Conservation (phyloP, 2,329 filamentous ascomycete species). For the Periconia sp. region DNA sequence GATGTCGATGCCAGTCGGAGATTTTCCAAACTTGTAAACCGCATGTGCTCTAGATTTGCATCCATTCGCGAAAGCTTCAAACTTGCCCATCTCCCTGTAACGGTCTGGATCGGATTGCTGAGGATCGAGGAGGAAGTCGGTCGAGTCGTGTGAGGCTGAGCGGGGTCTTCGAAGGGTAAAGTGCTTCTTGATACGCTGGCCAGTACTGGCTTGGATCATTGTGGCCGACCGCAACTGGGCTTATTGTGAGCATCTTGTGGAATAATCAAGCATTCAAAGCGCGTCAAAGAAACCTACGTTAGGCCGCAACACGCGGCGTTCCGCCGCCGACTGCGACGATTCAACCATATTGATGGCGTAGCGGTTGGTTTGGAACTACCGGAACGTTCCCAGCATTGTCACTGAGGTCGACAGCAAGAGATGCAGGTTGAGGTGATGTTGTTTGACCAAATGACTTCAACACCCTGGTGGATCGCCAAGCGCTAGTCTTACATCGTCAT, state of each 20-base stretch:
- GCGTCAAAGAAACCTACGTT: slow-evolving; percentile 30
- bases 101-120: slow-evolving; percentile 30
- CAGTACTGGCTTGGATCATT: slow-evolving; percentile 82
- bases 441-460: background rate
- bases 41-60: slow-evolving; percentile 31
- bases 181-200: slow-evolving; percentile 77
- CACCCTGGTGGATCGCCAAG: background rate
- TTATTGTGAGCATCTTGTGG: slow-evolving; percentile 17
- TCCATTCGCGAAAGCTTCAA: slow-evolving; percentile 37
- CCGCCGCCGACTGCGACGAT: slow-evolving; percentile 30
- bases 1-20: slow-evolving; percentile 75
- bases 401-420: background rate
- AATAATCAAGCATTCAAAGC: background rate
- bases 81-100: slow-evolving; percentile 34
- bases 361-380: background rate
- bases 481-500: background rate
- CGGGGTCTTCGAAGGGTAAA: slow-evolving; percentile 67
- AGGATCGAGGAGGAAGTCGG: slow-evolving; percentile 44
- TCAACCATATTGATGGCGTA: slow-evolving; percentile 26
- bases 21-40: slow-evolving; percentile 64
- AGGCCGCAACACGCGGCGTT: slow-evolving; percentile 40
- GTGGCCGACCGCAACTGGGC: slow-evolving; percentile 75
- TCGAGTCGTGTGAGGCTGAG: slow-evolving; percentile 43
- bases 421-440: background rate
- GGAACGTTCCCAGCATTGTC: slow-evolving; percentile 3